Evolutionary conservation across 306 rosid genomes (phyloP).

Genomic region (Hippophae rhamnoides): DNA sequence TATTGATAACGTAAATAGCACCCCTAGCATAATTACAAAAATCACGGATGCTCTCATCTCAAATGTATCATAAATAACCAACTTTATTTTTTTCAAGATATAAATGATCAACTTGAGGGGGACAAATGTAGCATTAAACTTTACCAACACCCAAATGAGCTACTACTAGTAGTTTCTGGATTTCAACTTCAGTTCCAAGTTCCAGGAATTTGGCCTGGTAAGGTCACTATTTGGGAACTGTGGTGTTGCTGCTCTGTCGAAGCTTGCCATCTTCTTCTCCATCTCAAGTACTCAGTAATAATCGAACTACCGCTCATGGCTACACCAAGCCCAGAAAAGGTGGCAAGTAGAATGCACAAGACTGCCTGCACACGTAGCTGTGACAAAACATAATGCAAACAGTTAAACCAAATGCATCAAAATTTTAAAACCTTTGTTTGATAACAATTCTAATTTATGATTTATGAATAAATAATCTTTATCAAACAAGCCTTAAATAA

Average conservation of each 20-base stretch:
- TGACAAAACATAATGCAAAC: constrained; percentile 8
- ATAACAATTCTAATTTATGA: too few species aligned
- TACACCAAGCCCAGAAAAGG: constrained; percentile 84
- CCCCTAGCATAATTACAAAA: too few species aligned
- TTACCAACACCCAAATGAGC: too few species aligned
- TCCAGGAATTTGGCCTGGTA: constrained; percentile 21
- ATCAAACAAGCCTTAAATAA: too few species aligned
- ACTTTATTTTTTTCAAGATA: too few species aligned
- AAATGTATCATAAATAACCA: too few species aligned
- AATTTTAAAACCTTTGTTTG: too few species aligned
- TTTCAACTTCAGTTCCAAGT: constrained; percentile 22
- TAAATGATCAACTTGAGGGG: too few species aligned
- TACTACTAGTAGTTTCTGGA: neutral
- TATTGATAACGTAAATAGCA: too few species aligned
- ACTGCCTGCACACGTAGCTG: constrained; percentile 75
- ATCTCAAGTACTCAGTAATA: constrained; percentile 38
- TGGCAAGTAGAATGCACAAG: constrained; percentile 71
- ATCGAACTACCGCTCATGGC: constrained; percentile 91
- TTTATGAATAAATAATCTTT: too few species aligned
- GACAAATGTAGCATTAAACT: too few species aligned
- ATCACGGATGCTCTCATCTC: too few species aligned
- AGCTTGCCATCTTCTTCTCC: constrained; percentile 51
- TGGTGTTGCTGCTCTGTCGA: constrained; percentile 26
- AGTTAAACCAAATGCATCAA: neutral
- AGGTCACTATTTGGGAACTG: constrained; percentile 18